Evolutionary conservation across 1,284 basidiomycete genomes (phyloP), one percentile per base, ranked within the genome.

Genomic region (Ganoderma sinense): DNA sequence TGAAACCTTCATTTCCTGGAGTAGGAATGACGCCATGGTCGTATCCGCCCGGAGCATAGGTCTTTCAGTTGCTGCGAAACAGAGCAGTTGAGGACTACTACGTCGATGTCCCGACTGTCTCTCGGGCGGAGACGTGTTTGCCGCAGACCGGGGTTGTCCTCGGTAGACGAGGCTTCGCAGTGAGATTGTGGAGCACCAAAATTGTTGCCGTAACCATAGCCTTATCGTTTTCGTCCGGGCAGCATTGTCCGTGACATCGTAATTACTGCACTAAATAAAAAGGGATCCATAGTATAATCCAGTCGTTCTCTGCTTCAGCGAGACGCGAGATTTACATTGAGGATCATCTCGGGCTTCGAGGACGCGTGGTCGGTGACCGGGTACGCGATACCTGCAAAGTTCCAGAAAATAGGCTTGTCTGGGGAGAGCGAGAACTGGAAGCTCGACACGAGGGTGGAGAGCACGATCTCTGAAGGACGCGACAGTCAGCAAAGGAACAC

Each of bases 331-430:
- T 51, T 62, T n/a, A 74, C 68, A 51, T 53, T 65, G 55, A 74
- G 64, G 0, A 62, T 67, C 68, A 74, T 69, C 51, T 71, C 62
- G 29, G 74, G 68, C 65, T 69, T 73, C n/a, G 58, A 61, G 53
- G 60, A 70, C 3, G 53, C 68, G 39, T 69, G 43, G 41, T 68
- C 70, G 1, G 68, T 66, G 1, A 72, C 67, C 3, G 75, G 75
- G 61, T 73, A 76, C 36, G 67, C 43, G 2, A 74, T 64, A 4
- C 71, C 68, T 6, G 72, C 74, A 23, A 65, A 67, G 62, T 76
- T 75, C 74, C 75, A 76, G 33, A 62, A 63, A n/a, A 75, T 74
- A 8, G 58, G 48, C 43, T 64, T 65, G 10, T 62, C 61, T 7
- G 48, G 23, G 1, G 65, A 53, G 14, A 53, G 63, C 29, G 64